Base-by-base conservation (phyloP, 345 rosid genomes). In the Sonneratia alba region DNA sequence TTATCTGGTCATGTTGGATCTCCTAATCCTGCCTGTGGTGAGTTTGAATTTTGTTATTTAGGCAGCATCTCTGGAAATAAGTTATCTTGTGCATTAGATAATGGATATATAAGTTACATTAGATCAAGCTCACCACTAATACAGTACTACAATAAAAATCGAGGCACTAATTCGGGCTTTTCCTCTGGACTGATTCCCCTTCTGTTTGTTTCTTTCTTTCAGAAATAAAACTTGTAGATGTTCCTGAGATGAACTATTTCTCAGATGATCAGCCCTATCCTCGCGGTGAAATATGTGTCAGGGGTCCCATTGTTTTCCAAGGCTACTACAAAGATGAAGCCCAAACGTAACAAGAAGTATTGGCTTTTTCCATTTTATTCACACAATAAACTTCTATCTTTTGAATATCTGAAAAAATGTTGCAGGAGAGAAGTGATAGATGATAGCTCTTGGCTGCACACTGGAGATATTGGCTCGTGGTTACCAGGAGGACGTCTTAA, bases 231-330 rank as follows among this genome's bases (percentile, higher is more conserved):
- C 92, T 91, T 43, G 86, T 91, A 74, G 98, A 93, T 74, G 94
- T 91, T 83, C 96, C 91, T 15, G 97, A 93, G 83, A 93, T 93
- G 98, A 91, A 93, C 72, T 91, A 91, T 82, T 89, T 89, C 56
- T 87, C 94, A 4, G 90, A 91, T 12, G 92, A 93, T 81, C 86
- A 88, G 77, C 98, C 98, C 21, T 73, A 88, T 87, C 96, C 98
- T 66, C 91, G 92, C 77, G 98, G 98, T 47, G 96, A 93, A 79
- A 88, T 91, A 61, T 93, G 98, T 75, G 91, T 91, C 70, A 83
- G 97, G 80, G 98, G 98, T 72, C 93, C 96, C 53, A 89, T 70
- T 76, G 76, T 91, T 69, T 93, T 93, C 78, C 87, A 80, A 74
- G 96, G 98, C 84, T 91, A 91, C 84, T 87, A 87, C 85, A 89